Evolutionary conservation across 192 early-diverging fungal species (phyloP), one percentile per base, ranked within the genome.

Genomic region (Dispira simplex): DNA sequence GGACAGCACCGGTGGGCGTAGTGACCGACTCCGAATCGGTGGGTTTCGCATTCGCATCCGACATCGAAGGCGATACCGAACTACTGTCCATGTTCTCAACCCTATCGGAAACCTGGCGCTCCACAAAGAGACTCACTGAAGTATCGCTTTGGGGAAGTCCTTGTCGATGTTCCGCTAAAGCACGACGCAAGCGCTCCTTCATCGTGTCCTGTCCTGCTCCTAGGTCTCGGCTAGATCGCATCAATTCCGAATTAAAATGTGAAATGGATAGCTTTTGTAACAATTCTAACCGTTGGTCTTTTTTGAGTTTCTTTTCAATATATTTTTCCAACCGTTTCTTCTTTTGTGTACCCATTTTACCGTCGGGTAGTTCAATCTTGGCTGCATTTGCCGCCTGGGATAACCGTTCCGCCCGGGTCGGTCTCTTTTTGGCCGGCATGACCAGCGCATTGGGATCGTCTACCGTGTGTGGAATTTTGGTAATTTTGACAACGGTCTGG

Each of bases 291-390:
- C 87, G 73, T 63, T 84, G 82, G 52, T 88, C 87, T 70, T 90
- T 90, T 69, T 89, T 86, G 66, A 89, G 67, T 71, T 90, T 88
- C 76, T 86, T 83, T 60, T 87, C 88, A 71, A 90, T 84, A 72
- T 86, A 90, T 63, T 86, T 86, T 58, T 89, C 84, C 52, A 90
- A 73, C 45, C 81, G 77, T 74, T 85, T 89, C 66, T 84, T 79
- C 75, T 89, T 89, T 65, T 82, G 85, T 16, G 27, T 44, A 18
- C 21, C 8, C 18, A 60, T 11, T 21, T 60, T 28, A 44, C 10
- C 16, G 1, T 43, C 58, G 39, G 39, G 26, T n/a, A 60, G 58
- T 12, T 11, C 14, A 10, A 60, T 44, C 14, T 18, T 44, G 13
- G 28, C 58, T 5, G 18, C 26, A 1, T 2, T 44, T 10, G 58